Conservation (phyloP, 1,284 basidiomycete species). For the Farysia itapuensis region DNA sequence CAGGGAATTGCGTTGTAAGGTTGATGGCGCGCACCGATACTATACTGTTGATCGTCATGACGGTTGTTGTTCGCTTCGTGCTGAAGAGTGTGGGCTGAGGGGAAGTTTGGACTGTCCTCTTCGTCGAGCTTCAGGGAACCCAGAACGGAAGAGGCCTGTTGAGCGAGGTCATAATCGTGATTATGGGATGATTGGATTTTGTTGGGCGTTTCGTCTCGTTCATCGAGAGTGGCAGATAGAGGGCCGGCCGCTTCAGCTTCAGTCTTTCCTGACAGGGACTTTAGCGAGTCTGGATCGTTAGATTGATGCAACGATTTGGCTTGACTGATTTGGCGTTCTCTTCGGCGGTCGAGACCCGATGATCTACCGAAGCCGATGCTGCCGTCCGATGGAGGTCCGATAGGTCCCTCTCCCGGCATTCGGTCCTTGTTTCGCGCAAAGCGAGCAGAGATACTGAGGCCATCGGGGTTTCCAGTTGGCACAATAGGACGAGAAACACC, state of each 20-base stretch:
- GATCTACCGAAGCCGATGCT: slow-evolving; percentile 52
- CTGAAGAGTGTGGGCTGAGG: slow-evolving; percentile 7
- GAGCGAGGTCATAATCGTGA: slow-evolving; percentile 33
- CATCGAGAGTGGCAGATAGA: background rate
- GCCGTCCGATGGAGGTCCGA: slow-evolving; percentile 49
- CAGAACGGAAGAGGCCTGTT: slow-evolving; percentile 39
- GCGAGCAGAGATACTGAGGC: slow-evolving; percentile 31
- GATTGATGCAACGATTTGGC: slow-evolving; percentile 1
- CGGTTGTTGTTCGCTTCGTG: background rate
- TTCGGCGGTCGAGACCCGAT: slow-evolving; percentile 31
- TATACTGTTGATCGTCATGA: background rate
- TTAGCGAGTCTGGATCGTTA: background rate
- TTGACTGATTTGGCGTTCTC: slow-evolving; percentile 29
- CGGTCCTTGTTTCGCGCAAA: slow-evolving; percentile 45
- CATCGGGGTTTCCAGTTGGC: slow-evolving; percentile 25
- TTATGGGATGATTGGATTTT: slow-evolving; percentile 3
- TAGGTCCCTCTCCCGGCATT: slow-evolving; percentile 49
- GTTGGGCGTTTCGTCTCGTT: slow-evolving; percentile 1
- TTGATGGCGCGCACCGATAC: slow-evolving; percentile 11
- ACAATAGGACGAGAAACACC: slow-evolving; percentile 23
- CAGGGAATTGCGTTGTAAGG: slow-evolving; percentile 15
- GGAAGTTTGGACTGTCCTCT: slow-evolving; percentile 25
- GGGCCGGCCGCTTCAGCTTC: slow-evolving; percentile 2
- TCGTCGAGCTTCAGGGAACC: slow-evolving; percentile 44
- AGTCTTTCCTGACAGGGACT: slow-evolving; percentile 1